phyloP scores from a whole-genome alignment of 306 rosid species.

The Echinosophora koreensis region DNA sequence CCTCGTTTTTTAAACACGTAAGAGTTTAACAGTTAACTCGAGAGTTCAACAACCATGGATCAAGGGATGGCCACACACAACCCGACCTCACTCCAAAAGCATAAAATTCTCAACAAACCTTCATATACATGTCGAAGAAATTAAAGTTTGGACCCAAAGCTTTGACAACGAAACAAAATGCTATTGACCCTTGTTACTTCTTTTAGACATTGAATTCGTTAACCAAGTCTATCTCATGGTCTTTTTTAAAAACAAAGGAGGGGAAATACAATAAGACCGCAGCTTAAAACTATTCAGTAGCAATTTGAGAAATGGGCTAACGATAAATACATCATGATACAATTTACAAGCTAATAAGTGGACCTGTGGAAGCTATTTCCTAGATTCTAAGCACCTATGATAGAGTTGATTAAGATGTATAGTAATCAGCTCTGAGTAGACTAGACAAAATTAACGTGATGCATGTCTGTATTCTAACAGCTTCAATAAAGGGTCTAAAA shows the following conservation, averaged over 20 bases:
- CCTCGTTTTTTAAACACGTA: too few species aligned
- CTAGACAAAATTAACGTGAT: too few species aligned
- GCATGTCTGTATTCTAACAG: too few species aligned
- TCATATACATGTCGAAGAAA: not conserved
- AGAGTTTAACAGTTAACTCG: too few species aligned
- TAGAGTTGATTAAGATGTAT: too few species aligned
- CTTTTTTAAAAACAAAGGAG: not conserved
- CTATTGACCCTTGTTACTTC: not conserved
- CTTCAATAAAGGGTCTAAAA: not conserved
- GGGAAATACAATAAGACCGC: not conserved
- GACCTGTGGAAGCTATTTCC: not conserved
- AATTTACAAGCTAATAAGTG: not conserved
- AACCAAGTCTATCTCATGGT: not conserved
- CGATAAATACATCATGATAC: not conserved
- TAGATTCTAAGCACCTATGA: not conserved
- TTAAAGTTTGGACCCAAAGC: not conserved
- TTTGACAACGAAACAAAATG: conserved; percentile 10
- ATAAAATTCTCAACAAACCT: not conserved
- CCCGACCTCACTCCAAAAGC: not conserved
- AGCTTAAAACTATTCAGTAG: conserved; percentile 7
- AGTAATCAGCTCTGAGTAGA: too few species aligned
- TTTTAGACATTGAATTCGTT: not conserved
- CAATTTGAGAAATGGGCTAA: conserved; percentile 10
- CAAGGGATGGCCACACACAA: too few species aligned
- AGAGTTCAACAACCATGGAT: too few species aligned